Evolutionary conservation across 768 basidiomycete species (phyloP), one percentile per base, ranked within the genome.

Genomic region (Macrolepiota albuminosa): DNA sequence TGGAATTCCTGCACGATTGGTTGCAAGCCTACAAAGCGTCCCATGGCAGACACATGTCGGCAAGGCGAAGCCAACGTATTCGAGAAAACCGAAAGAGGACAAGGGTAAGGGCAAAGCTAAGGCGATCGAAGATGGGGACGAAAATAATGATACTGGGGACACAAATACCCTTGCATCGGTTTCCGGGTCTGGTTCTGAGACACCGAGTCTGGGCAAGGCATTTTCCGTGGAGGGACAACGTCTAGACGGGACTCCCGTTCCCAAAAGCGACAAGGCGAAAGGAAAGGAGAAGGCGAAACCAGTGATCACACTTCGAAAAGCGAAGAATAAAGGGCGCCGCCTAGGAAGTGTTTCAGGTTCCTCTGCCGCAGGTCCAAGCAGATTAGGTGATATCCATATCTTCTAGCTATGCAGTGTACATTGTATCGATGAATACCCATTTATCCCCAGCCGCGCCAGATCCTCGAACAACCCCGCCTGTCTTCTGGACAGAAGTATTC

Each of bases 401-500:
- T 52, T 46, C n/a, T 49, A 43, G 31, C 34, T 33, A 13, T 31
- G 36, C 49, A n/a, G 24, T 24, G 11, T 59, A 26, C 45, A 24
- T 40, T 47, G 39, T 31, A 40, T 34, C 37, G 18, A 54, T 7
- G 21, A 46, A 14, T 45, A 43, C 26, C 42, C 31, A 21, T 47
- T 6, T 33, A 11, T 42, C 46, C 10, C 3, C 58, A 78, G 75
- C 63, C 33, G 68, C 74, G 6, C 74, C 79, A 51, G 83, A 90
- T 72, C 88, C 87, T 54, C 76, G 73, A 40, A 78, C 63, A 55
- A 86, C 85, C 10, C 87, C 93, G 3, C 95, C 96, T 1, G 88
- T 95, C 4, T 93, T 95, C 72, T 99, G 97, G 97, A 92, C 91
- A 0, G 97, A 99, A 72, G 92, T 97, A 0, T 99, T 95, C 74